A percentile compares a stretch with the other conserved stretches of the same genome.
Conservation (phyloP, 495 filamentous ascomycete species). For the Penicillium cosmopolitanum region DNA sequence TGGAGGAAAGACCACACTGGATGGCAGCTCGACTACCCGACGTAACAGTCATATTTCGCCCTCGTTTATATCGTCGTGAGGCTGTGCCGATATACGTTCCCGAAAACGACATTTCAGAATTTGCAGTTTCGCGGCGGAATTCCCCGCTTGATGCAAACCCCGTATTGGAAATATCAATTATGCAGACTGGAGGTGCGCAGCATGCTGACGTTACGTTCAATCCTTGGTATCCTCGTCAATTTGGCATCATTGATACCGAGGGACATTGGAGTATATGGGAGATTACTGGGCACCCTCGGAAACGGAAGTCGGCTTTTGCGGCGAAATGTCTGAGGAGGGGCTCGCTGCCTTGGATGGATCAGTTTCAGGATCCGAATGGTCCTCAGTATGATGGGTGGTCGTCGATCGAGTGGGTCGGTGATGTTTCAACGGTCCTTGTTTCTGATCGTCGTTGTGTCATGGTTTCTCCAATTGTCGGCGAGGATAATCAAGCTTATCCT, state of each 20-base stretch:
- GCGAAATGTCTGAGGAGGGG: conserved; percentile 29
- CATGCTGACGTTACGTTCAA: conserved; percentile 81
- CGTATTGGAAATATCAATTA: conserved; percentile 55
- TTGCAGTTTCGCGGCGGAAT: conserved; percentile 25
- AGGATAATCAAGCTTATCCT: conserved; percentile 20
- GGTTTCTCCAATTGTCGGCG: conserved; percentile 38
- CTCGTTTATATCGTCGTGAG: conserved; percentile 46
- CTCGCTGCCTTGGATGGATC: conserved; percentile 34
- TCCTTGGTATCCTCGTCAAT: conserved; percentile 67
- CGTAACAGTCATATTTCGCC: conserved; percentile 62
- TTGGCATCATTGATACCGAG: conserved; percentile 72
- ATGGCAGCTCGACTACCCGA: conserved; percentile 63
- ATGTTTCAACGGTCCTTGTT: conserved; percentile 49
- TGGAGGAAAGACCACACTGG: conserved; percentile 55
- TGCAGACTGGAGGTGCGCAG: conserved; percentile 56
- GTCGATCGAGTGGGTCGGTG: conserved; percentile 51
- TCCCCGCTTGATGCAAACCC: conserved; percentile 67
- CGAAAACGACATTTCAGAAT: conserved; percentile 11
- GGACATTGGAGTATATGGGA: conserved; percentile 83
- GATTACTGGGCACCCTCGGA: conserved; percentile 49
- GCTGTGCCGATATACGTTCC: conserved; percentile 35
- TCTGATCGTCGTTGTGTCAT: conserved; percentile 48
- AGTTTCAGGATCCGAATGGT: conserved; percentile 23
- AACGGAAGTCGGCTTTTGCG: conserved; percentile 32
- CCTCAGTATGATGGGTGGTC: conserved; percentile 55